phyloP scores from a whole-genome alignment of 2,329 filamentous ascomycete species.

The Periconia digitata region DNA sequence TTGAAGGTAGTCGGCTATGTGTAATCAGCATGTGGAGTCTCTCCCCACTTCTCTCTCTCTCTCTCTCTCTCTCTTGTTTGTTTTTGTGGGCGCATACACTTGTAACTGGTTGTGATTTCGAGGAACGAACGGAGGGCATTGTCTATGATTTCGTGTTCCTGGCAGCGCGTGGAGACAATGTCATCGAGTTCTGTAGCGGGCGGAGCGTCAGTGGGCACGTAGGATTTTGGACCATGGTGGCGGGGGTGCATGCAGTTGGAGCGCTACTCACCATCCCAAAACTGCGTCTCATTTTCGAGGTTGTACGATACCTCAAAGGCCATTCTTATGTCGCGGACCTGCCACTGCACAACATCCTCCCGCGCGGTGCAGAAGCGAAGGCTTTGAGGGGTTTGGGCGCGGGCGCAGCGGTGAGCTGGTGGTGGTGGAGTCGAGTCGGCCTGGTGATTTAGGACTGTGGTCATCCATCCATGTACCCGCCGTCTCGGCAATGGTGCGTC shows the following conservation, averaged over 20 bases:
- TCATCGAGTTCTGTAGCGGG: conserved; percentile 62
- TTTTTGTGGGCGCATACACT: conserved; percentile 49
- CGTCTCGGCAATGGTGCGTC: conserved; percentile 23
- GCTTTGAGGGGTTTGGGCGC: conserved; percentile 1
- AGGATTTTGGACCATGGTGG: conserved; percentile 3
- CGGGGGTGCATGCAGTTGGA: conserved; percentile 33
- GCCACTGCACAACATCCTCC: conserved; percentile 41
- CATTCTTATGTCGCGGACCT: conserved; percentile 52
- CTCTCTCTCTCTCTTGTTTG: not conserved
- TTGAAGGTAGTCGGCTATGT: conserved; percentile 66
- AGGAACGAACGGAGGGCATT: conserved; percentile 84
- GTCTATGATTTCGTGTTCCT: conserved; percentile 72
- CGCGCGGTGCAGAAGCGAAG: conserved; percentile 22
- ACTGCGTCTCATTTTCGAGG: conserved; percentile 79
- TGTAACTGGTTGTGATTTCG: conserved; percentile 72
- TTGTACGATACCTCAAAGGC: conserved; percentile 68
- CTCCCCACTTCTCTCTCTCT: too few relatives aligned
- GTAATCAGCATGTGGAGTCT: conserved; percentile 21
- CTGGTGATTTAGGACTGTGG: conserved; percentile 6
- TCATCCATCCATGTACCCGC: not conserved
- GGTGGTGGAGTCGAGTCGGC: conserved; percentile 21
- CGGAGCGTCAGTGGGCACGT: not conserved
- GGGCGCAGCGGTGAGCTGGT: not conserved
- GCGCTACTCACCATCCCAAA: conserved; percentile 75
- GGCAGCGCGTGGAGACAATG: conserved; percentile 62